phyloP scores from a whole-genome alignment of 257 asterid species.

The Solanum ossicruentum region DNA sequence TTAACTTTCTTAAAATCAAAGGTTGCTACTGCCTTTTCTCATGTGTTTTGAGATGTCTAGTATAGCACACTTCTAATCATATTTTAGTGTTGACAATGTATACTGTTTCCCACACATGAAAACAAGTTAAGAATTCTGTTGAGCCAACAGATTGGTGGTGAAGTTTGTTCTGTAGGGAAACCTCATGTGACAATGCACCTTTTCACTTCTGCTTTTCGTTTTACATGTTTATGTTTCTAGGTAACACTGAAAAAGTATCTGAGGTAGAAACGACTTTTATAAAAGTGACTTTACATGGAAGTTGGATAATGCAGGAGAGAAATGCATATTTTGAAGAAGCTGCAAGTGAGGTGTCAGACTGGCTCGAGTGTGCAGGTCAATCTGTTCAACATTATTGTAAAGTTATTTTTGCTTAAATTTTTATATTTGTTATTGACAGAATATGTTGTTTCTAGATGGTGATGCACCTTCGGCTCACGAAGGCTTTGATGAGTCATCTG shows the following conservation, averaged over 20 bases:
- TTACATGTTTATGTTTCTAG: background rate
- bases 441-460: slow-evolving; percentile 8
- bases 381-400: background rate
- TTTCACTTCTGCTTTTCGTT: background rate
- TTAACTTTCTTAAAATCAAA: slow-evolving; percentile 20
- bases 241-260: background rate
- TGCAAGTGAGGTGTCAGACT: slow-evolving; percentile 43
- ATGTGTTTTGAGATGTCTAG: background rate
- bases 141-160: background rate
- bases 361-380: slow-evolving; percentile 61
- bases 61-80: background rate
- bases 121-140: background rate
- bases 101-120: background rate
- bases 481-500: slow-evolving; percentile 23
- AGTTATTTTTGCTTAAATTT: background rate
- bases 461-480: slow-evolving; percentile 9
- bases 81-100: background rate
- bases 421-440: background rate
- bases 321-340: slow-evolving; percentile 45
- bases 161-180: background rate
- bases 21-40: slow-evolving; percentile 18
- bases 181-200: background rate
- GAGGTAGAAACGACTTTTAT: background rate
- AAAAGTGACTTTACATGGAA: background rate
- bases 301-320: slow-evolving; percentile 28